Evolutionary conservation across 2,329 filamentous ascomycete species (phyloP).

Genomic region (Helotiales sp.): DNA sequence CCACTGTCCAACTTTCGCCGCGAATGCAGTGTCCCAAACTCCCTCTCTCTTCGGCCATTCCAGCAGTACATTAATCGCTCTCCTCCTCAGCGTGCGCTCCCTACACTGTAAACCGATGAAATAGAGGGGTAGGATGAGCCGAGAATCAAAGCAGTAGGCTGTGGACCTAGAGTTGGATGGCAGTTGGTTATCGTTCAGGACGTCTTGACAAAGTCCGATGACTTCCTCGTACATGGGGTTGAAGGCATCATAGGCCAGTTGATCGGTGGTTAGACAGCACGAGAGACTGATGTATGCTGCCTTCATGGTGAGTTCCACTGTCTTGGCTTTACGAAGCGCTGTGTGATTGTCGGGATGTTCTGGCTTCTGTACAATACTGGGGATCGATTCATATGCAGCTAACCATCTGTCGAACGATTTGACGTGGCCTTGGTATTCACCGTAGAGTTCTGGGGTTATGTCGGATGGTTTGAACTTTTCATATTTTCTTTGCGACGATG

Average conservation of each 20-base stretch:
- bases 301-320: conserved; percentile 10
- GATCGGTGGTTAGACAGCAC: not conserved
- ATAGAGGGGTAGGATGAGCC: conserved; percentile 66
- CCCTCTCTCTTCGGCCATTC: conserved; percentile 65
- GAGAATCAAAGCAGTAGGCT: conserved; percentile 63
- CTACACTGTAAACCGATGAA: conserved; percentile 68
- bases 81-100: conserved; percentile 57
- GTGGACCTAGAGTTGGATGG: conserved; percentile 5
- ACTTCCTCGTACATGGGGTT: conserved; percentile 2
- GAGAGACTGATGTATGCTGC: conserved; percentile 1
- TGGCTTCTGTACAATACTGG: not conserved
- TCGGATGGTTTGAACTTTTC: not conserved
- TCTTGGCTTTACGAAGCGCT: conserved; percentile 2
- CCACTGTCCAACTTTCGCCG: conserved; percentile 22
- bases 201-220: conserved; percentile 10
- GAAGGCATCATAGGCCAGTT: conserved; percentile 7
- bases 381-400: not conserved
- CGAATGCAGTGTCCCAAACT: conserved; percentile 59
- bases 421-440: not conserved
- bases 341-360: not conserved
- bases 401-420: conserved; percentile 7
- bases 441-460: conserved; percentile 2
- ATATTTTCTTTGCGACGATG: not conserved
- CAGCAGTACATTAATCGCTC: conserved; percentile 63
- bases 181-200: not conserved